These are phyloP conservation scores for Apodospora peruviana DNA, from an alignment of 495 filamentous ascomycete species.

Conservation along the genomic window DNA sequence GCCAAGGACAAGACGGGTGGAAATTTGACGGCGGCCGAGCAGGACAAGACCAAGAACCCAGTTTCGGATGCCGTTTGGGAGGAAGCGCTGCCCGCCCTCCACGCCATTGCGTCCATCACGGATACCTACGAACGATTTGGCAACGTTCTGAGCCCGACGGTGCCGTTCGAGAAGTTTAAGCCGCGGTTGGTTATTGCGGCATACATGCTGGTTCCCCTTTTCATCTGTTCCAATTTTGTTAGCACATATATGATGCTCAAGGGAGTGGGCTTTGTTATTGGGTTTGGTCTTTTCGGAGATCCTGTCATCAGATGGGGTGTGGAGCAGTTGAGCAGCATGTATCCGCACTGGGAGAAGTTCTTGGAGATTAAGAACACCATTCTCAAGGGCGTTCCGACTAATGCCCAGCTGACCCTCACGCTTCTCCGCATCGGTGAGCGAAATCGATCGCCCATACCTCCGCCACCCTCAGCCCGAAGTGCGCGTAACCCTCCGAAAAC, in stretches of 20 bases:
- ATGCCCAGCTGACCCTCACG: conserved; percentile 75
- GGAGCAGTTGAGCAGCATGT: conserved; percentile 51
- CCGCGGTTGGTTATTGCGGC: not conserved
- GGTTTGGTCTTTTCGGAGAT: conserved; percentile 71
- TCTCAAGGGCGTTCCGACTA: conserved; percentile 73
- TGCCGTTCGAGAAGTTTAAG: not conserved
- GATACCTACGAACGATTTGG: not conserved
- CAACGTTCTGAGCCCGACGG: not conserved
- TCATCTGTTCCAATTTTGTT: conserved; percentile 39
- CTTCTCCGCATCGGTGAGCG: conserved; percentile 75
- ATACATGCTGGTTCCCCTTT: conserved; percentile 28
- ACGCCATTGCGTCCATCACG: conserved; percentile 48
- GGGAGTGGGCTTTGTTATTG: conserved; percentile 52
- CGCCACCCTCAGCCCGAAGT: conserved; percentile 51
- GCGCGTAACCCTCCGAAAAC: conserved; percentile 44
- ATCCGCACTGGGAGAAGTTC: conserved; percentile 65
- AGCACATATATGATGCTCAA: conserved; percentile 69
- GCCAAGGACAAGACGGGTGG: conserved; percentile 46
- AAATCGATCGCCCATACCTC: conserved; percentile 70
- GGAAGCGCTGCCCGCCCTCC: conserved; percentile 67
- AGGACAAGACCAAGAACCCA: conserved; percentile 77
- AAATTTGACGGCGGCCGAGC: conserved; percentile 36
- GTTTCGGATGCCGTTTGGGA: conserved; percentile 69
- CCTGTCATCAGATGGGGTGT: conserved; percentile 56
- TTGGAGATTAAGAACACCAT: conserved; percentile 62